Evolutionary conservation across 768 basidiomycete genomes (phyloP).

Genomic region (Lentinula edodes): DNA sequence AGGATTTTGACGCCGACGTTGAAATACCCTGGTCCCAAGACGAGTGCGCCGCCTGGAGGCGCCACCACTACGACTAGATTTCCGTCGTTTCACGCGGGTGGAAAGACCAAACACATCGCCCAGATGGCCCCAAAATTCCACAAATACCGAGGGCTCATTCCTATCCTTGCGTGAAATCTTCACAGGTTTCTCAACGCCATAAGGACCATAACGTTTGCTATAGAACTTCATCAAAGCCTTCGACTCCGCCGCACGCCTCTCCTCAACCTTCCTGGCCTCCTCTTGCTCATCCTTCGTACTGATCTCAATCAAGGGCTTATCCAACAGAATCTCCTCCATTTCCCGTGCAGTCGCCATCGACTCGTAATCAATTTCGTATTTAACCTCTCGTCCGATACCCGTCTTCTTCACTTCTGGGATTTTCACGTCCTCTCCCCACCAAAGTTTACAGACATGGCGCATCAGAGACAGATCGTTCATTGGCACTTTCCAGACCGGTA

Average conservation of each 20-base stretch:
- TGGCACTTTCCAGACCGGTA: neutral
- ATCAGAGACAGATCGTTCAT: neutral
- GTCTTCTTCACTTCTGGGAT: neutral
- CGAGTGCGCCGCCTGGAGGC: neutral
- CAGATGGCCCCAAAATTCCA: neutral
- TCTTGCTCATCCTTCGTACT: neutral
- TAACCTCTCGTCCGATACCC: neutral
- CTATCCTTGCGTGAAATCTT: neutral
- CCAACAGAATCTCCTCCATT: neutral
- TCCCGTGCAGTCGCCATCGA: neutral
- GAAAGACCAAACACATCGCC: neutral
- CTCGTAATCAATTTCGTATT: constrained; percentile 2
- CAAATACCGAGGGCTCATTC: neutral
- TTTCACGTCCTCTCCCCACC: neutral
- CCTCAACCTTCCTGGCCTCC: neutral
- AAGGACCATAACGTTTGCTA: neutral
- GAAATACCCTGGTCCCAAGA: neutral
- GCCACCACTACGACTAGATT: neutral
- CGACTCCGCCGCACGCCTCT: neutral
- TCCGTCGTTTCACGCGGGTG: neutral
- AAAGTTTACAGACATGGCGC: neutral
- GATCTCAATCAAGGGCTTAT: neutral
- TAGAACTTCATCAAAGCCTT: neutral
- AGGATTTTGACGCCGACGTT: neutral
- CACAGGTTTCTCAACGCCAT: neutral